These are phyloP conservation scores for Ophiostoma sp. DNA, from an alignment of 2,329 filamentous ascomycete species.

Conservation along the genomic window DNA sequence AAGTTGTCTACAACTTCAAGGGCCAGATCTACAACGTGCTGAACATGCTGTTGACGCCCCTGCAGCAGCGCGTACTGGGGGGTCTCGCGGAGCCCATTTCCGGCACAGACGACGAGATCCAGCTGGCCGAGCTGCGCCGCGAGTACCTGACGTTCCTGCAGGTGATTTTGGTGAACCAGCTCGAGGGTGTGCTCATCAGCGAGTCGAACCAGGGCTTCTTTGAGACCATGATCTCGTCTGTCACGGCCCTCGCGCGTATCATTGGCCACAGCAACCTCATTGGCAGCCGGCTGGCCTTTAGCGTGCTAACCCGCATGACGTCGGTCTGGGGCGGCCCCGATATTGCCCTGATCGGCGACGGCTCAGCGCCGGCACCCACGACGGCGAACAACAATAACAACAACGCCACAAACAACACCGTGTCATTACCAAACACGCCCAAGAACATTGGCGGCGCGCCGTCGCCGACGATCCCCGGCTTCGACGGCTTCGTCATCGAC, in stretches of 20 bases:
- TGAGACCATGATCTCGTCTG: conserved; percentile 76
- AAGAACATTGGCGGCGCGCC: conserved; percentile 35
- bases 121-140: conserved; percentile 80
- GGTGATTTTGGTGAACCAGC: conserved; percentile 83
- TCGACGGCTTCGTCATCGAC: conserved; percentile 84
- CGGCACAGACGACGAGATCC: conserved; percentile 94
- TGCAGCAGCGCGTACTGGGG: conserved; percentile 82
- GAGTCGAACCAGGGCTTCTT: conserved; percentile 86
- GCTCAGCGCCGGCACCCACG: conserved; percentile 35
- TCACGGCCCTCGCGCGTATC: conserved; percentile 78
- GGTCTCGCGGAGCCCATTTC: conserved; percentile 76
- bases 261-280: conserved; percentile 55
- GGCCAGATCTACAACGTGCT: conserved; percentile 82
- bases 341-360: conserved; percentile 52
- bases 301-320: conserved; percentile 76
- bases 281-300: conserved; percentile 68
- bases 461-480: conserved; percentile 67
- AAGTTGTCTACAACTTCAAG: conserved; percentile 96
- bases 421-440: conserved; percentile 2
- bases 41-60: conserved; percentile 79
- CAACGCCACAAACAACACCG: conserved; percentile 1
- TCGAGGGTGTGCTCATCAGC: conserved; percentile 83
- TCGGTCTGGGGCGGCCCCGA: conserved; percentile 87
- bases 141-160: conserved; percentile 95
- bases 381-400: conserved; percentile 6